Conservation (phyloP, 2,329 filamentous ascomycete genomes). For the Epicoccum nigrum region DNA sequence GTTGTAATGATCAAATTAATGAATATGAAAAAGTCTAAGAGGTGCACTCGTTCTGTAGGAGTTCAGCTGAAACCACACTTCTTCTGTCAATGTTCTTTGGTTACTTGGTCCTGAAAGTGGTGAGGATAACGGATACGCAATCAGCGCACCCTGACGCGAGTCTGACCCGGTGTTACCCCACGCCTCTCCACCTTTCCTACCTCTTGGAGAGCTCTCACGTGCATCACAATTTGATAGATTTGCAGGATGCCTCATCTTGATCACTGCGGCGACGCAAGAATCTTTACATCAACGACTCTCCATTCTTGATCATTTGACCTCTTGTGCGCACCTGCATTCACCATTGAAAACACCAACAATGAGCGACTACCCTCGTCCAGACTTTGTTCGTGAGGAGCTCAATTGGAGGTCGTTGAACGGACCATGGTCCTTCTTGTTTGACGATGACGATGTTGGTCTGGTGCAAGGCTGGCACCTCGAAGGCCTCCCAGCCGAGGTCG, state of each 20-base stretch:
- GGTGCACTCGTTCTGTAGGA: too few species aligned
- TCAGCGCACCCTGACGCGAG: neutral
- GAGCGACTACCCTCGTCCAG: conserved; percentile 65
- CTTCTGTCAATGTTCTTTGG: neutral
- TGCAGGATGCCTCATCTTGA: neutral
- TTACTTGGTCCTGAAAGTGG: too few species aligned
- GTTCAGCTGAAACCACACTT: too few species aligned
- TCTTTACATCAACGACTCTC: neutral
- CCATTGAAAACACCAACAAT: conserved; percentile 9
- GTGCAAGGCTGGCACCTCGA: conserved; percentile 59
- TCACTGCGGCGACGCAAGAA: neutral
- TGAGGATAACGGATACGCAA: neutral
- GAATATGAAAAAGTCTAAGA: too few species aligned
- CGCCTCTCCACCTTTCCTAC: conserved; percentile 14
- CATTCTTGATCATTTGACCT: neutral
- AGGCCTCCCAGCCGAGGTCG: conserved; percentile 56
- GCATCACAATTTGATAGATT: conserved; percentile 10
- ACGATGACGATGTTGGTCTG: conserved; percentile 67
- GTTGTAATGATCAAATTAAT: too few species aligned
- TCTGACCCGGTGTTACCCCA: conserved; percentile 12
- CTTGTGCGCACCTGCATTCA: too few species aligned
- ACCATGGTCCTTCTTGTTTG: conserved; percentile 68
- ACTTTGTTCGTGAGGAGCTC: conserved; percentile 63
- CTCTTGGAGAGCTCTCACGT: conserved; percentile 11
- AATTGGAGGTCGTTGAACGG: conserved; percentile 68